Percentiles rank a stretch among this genome's conserved stretches.
These are phyloP conservation scores for Cenchrus americanus DNA, from an alignment of 176 grass and related monocot species.

Conservation along the genomic window DNA sequence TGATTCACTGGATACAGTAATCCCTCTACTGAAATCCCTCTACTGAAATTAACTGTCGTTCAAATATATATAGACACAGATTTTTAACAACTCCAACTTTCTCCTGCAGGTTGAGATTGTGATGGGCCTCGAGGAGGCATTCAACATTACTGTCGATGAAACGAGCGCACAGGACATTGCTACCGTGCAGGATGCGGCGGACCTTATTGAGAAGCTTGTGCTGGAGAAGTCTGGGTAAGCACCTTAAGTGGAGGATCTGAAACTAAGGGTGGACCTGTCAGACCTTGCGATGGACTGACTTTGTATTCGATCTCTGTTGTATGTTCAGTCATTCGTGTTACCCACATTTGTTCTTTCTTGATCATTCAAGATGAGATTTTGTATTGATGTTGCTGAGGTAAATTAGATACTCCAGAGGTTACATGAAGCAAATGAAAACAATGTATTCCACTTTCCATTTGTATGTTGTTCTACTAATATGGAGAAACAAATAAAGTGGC, in stretches of 20 bases:
- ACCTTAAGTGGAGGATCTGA: not conserved
- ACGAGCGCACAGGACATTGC: slow-evolving; percentile 58
- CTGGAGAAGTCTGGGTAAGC: slow-evolving; percentile 41
- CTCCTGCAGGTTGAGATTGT: slow-evolving; percentile 65
- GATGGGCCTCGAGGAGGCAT: slow-evolving; percentile 61
- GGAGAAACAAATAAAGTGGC: slow-evolving; percentile 24
- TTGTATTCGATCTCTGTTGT: slow-evolving; percentile 35
- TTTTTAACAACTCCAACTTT: not conserved
- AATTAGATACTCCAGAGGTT: slow-evolving; percentile 35
- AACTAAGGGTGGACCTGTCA: not conserved
- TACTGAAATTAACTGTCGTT: not conserved
- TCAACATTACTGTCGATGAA: slow-evolving; percentile 61
- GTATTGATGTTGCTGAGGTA: slow-evolving; percentile 30
- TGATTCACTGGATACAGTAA: slow-evolving; percentile 77
- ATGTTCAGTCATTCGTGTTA: slow-evolving; percentile 35
- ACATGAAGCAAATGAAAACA: slow-evolving; percentile 30
- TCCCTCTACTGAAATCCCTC: not conserved
- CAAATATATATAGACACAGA: accelerated
- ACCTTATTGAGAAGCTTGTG: slow-evolving; percentile 68
- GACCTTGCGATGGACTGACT: slow-evolving; percentile 16
- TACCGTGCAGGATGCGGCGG: slow-evolving; percentile 57
- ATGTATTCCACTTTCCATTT: slow-evolving; percentile 18
- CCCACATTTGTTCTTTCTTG: slow-evolving; percentile 32
- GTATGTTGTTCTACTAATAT: slow-evolving; percentile 28
- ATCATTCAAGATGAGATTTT: slow-evolving; percentile 42